These are phyloP conservation scores for Sporothrix inflata DNA, from an alignment of 2,329 filamentous ascomycete species.

Conservation along the genomic window DNA sequence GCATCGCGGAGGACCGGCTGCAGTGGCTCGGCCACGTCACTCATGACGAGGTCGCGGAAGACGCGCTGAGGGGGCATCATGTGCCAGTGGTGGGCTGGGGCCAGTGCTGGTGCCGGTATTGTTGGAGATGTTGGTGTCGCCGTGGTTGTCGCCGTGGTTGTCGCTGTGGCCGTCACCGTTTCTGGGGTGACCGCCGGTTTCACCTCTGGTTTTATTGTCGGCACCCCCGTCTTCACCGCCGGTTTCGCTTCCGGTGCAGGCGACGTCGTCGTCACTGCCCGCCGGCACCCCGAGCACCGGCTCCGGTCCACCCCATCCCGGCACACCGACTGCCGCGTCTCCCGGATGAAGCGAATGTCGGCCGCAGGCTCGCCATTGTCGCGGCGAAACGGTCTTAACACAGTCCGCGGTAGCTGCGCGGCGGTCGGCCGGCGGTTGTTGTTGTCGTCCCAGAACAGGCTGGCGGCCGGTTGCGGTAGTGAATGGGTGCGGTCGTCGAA, in stretches of 20 bases:
- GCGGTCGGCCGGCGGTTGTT: neutral
- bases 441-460: neutral
- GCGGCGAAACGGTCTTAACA: constrained; percentile 27
- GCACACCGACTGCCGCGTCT: constrained; percentile 27
- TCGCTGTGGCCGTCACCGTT: neutral
- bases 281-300: constrained; percentile 26
- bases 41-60: constrained; percentile 33
- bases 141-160: neutral
- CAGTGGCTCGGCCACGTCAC: constrained; percentile 29
- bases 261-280: neutral
- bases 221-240: no score
- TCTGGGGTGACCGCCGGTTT: neutral
- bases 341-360: neutral
- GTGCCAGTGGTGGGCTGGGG: neutral
- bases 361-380: constrained; percentile 31
- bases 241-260: no score
- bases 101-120: neutral
- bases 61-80: constrained; percentile 31
- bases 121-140: neutral
- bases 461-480: neutral
- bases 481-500: constrained; percentile 1
- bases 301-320: constrained; percentile 23
- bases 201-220: no score
- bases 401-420: constrained; percentile 27
- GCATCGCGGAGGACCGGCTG: constrained; percentile 28